phyloP scores from a whole-genome alignment of 345 rosid species.

The Excoecaria cochinchinensis region DNA sequence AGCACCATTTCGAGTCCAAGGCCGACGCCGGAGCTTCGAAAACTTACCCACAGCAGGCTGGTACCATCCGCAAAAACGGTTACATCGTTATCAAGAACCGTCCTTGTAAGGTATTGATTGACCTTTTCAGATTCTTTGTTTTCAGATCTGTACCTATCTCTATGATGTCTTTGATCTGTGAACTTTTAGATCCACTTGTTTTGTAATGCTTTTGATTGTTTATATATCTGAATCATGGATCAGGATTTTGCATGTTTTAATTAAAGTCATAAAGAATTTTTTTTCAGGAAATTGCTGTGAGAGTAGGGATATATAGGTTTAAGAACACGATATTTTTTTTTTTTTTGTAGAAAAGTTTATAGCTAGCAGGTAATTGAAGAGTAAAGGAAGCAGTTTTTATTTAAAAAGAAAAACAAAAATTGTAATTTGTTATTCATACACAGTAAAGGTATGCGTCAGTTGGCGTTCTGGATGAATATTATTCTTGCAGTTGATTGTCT shows the following conservation, averaged over 20 bases:
- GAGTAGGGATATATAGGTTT: too few relatives aligned
- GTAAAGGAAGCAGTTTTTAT: too few relatives aligned
- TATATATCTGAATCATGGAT: background rate
- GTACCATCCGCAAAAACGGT: slow-evolving; percentile 35
- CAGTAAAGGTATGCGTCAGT: too few relatives aligned
- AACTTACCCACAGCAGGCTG: slow-evolving; percentile 36
- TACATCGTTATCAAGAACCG: slow-evolving; percentile 35
- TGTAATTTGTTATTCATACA: too few relatives aligned
- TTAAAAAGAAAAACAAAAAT: too few relatives aligned
- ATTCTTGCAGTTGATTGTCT: too few relatives aligned
- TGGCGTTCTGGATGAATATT: too few relatives aligned
- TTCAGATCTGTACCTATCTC: background rate
- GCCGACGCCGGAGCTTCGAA: slow-evolving; percentile 41
- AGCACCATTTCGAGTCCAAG: slow-evolving; percentile 39
- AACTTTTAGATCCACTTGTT: background rate
- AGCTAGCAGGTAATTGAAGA: too few relatives aligned
- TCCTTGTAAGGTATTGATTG: slow-evolving; percentile 29
- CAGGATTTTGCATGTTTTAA: background rate
- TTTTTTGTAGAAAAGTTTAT: too few relatives aligned
- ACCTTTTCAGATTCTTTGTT: background rate
- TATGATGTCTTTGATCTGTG: background rate
- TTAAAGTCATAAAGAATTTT: background rate
- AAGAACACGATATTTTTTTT: too few relatives aligned
- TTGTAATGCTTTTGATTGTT: background rate
- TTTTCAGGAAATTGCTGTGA: too few relatives aligned